Evolutionary conservation across 2,329 filamentous ascomycete species (phyloP).

Genomic region (Colletotrichum spaethianum): DNA sequence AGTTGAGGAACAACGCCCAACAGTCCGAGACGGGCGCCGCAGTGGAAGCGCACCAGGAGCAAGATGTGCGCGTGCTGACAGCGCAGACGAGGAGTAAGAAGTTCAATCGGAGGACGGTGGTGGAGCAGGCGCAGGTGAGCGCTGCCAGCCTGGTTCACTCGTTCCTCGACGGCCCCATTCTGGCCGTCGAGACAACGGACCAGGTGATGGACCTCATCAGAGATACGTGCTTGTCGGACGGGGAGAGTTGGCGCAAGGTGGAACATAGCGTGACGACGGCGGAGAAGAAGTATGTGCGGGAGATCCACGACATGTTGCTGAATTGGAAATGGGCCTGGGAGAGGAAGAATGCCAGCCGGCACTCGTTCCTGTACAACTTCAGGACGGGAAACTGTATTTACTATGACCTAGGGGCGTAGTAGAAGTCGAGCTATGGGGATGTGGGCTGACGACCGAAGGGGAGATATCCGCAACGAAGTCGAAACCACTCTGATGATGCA

Average conservation of each 20-base stretch:
- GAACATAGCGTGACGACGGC: constrained; percentile 83
- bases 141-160: constrained; percentile 75
- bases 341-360: constrained; percentile 68
- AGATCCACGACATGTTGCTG: constrained; percentile 83
- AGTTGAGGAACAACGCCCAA: constrained; percentile 53
- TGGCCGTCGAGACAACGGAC: constrained; percentile 90
- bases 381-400: constrained; percentile 86
- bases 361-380: constrained; percentile 94
- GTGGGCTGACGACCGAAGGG: neutral
- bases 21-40: constrained; percentile 49
- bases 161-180: constrained; percentile 83
- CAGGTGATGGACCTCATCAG: constrained; percentile 83
- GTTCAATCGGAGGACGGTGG: constrained; percentile 87
- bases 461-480: neutral
- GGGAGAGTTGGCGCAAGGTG: constrained; percentile 86
- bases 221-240: constrained; percentile 81
- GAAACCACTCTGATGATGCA: neutral
- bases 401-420: constrained; percentile 78
- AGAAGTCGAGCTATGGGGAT: neutral
- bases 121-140: constrained; percentile 80
- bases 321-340: constrained; percentile 73
- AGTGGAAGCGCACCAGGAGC: constrained; percentile 61
- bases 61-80: constrained; percentile 88
- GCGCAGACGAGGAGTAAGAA: constrained; percentile 91
- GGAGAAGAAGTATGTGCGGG: constrained; percentile 85